These are phyloP conservation scores for Emergomyces pasteurianus DNA, from an alignment of 2,329 filamentous ascomycete species.

Conservation along the genomic window DNA sequence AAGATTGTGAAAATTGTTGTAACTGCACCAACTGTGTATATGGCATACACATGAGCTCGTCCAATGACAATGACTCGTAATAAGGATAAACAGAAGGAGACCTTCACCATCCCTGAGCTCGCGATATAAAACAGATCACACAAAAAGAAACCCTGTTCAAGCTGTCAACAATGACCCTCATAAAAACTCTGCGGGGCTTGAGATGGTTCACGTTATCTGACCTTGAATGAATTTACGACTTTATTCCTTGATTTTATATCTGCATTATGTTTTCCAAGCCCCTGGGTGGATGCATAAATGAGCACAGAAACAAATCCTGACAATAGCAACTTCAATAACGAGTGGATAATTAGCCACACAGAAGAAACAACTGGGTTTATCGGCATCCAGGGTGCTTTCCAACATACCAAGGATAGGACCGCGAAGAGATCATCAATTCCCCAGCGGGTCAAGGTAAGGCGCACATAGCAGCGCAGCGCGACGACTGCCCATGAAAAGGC, in stretches of 20 bases:
- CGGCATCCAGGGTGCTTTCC: background rate
- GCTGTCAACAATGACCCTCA: background rate
- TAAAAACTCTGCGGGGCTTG: background rate
- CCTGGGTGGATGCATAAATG: background rate
- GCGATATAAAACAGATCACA: background rate
- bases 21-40: background rate
- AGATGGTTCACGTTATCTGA: background rate
- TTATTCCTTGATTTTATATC: background rate
- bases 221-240: background rate
- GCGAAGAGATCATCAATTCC: background rate
- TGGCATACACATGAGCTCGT: background rate
- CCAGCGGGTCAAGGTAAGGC: background rate
- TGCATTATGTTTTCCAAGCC: background rate
- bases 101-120: background rate
- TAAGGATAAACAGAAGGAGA: background rate
- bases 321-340: background rate
- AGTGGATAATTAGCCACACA: background rate
- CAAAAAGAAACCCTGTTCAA: background rate
- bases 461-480: background rate
- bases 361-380: background rate
- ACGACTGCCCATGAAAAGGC: background rate
- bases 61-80: background rate
- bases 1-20: background rate
- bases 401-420: background rate
- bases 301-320: background rate